phyloP scores from a whole-genome alignment of 768 basidiomycete species.

The Polyporus arcularius region DNA sequence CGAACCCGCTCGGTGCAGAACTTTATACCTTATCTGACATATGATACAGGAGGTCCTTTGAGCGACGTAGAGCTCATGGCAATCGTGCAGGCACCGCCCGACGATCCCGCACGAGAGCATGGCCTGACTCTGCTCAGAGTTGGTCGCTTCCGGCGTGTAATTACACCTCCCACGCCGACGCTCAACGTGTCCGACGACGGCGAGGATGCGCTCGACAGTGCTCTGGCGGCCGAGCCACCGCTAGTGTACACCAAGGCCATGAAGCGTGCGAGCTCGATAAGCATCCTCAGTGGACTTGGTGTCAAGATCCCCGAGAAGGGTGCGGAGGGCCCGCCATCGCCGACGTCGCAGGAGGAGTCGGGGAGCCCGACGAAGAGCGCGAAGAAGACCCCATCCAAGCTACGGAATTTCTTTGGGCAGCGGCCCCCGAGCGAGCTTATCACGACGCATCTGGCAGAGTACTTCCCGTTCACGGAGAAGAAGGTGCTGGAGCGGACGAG shows the following conservation, averaged over 20 bases:
- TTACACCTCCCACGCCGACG: constrained; percentile 45
- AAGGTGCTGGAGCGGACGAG: constrained; percentile 87
- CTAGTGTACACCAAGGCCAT: constrained; percentile 45
- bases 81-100: constrained; percentile 80
- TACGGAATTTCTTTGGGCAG: constrained; percentile 97
- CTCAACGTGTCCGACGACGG: constrained; percentile 46
- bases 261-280: constrained; percentile 93
- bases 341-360: constrained; percentile 28
- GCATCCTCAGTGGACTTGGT: constrained; percentile 91
- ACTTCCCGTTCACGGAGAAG: constrained; percentile 93
- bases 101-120: constrained; percentile 77
- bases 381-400: constrained; percentile 51
- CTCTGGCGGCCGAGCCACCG: constrained; percentile 19
- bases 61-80: constrained; percentile 79
- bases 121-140: constrained; percentile 74
- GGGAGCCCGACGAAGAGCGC: constrained; percentile 36
- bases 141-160: constrained; percentile 38
- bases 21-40: background rate
- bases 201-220: constrained; percentile 25
- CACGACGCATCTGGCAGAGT: constrained; percentile 90
- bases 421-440: constrained; percentile 97
- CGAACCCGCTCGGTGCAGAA: background rate
- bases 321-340: constrained; percentile 47
- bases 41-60: constrained; percentile 61
- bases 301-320: constrained; percentile 77